Percentiles rank a stretch among this genome's conserved stretches.
Conservation (phyloP, 1,284 basidiomycete genomes). For the Kwoniella shivajii region DNA sequence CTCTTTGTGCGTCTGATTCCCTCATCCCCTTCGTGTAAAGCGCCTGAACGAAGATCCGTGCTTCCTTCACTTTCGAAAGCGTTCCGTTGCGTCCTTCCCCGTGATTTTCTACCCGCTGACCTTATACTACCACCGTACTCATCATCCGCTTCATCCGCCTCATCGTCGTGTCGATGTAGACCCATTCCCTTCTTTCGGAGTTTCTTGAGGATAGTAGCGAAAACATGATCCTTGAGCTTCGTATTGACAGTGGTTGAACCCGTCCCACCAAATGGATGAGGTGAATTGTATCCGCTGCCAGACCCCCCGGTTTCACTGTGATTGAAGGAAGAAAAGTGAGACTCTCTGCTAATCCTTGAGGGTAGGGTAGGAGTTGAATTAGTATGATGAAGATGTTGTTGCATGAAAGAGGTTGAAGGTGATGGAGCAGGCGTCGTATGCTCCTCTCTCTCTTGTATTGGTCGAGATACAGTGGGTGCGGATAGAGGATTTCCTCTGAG, state of each 20-base stretch:
- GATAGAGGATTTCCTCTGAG: constrained; percentile 12
- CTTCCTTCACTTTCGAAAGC: constrained; percentile 51
- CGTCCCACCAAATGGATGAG: constrained; percentile 70
- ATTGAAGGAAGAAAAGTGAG: constrained; percentile 10
- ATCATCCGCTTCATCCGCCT: constrained; percentile 44
- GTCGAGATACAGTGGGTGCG: constrained; percentile 26
- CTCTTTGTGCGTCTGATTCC: constrained; percentile 23
- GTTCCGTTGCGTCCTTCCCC: constrained; percentile 1
- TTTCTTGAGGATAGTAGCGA: constrained; percentile 76
- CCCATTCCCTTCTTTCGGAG: constrained; percentile 54
- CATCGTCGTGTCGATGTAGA: constrained; percentile 36
- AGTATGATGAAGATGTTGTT: constrained; percentile 45
- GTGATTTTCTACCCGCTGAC: constrained; percentile 2
- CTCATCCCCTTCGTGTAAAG: constrained; percentile 50
- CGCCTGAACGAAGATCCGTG: constrained; percentile 6
- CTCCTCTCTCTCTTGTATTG: constrained; percentile 36
- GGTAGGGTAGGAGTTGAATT: constrained; percentile 43
- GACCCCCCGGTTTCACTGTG: constrained; percentile 1
- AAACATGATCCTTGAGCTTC: constrained; percentile 88
- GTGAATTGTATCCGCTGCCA: constrained; percentile 28
- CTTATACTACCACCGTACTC: constrained; percentile 6
- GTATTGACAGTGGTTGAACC: constrained; percentile 91
- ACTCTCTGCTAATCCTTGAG: constrained; percentile 21
- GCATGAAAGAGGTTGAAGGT: constrained; percentile 31
- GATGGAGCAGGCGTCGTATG: constrained; percentile 47